These are phyloP conservation scores for Candolleomyces eurysporus DNA, from an alignment of 768 basidiomycete species.

Conservation along the genomic window DNA sequence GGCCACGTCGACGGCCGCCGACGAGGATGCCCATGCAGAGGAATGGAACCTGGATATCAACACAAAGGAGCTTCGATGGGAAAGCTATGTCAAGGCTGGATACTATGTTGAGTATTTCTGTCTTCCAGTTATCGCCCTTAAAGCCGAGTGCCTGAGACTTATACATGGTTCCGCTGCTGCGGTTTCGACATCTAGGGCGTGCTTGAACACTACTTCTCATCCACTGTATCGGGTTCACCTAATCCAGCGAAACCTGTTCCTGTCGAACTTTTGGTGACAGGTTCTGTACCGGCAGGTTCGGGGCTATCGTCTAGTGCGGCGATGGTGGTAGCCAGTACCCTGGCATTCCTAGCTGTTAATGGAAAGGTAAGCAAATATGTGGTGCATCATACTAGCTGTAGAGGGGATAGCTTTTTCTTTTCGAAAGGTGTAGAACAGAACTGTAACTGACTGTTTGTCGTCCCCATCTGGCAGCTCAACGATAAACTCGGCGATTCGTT, in stretches of 20 bases:
- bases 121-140: not conserved
- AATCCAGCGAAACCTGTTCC: slow-evolving; percentile 40
- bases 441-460: not conserved
- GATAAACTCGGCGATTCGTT: not conserved
- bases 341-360: slow-evolving; percentile 79
- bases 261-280: slow-evolving; percentile 75
- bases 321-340: slow-evolving; percentile 84
- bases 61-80: slow-evolving; percentile 71
- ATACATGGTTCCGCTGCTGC: not conserved
- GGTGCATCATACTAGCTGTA: not conserved
- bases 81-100: slow-evolving; percentile 85
- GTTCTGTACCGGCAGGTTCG: slow-evolving; percentile 82
- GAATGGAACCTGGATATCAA: slow-evolving; percentile 78
- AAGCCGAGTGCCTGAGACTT: too few species aligned
- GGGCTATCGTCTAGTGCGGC: slow-evolving; percentile 88
- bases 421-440: too few species aligned
- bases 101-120: slow-evolving; percentile 56
- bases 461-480: not conserved
- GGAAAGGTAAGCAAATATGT: slow-evolving; percentile 43
- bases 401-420: too few species aligned
- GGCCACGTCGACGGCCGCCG: slow-evolving; percentile 27
- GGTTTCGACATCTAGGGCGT: slow-evolving; percentile 50
- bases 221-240: slow-evolving; percentile 11
- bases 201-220: slow-evolving; percentile 56
- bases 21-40: slow-evolving; percentile 43